Evolutionary conservation across 495 filamentous ascomycete genomes (phyloP), one percentile per base, ranked within the genome.

Genomic region (Aspergillus ostianus): DNA sequence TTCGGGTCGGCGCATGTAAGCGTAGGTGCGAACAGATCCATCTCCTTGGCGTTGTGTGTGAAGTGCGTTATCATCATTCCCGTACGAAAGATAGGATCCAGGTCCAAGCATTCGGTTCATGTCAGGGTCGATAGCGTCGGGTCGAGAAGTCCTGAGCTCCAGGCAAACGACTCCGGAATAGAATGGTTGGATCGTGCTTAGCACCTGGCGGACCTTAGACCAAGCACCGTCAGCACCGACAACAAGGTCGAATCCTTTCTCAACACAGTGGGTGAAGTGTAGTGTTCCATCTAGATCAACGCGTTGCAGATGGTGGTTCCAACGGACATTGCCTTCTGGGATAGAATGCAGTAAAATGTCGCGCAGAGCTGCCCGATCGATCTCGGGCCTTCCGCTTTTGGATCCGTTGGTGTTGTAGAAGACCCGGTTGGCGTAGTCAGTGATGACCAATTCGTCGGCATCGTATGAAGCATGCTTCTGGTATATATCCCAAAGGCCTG

Each of bases 221-320:
- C 85, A 87, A 15, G 84, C 83, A 9, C 86, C 86, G 58, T 88
- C 86, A 4, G 85, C 84, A 12, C 86, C 85, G 36, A 88, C 74
- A 0, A 88, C 73, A 0, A 87, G 68, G 64, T 87, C 82, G 58
- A 80, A 82, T 0, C 45, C 56, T 18, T 23, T 49, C 47, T 51
- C 57, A 46, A 67, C 72, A 47, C 47, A 17, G 12, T 51, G 6
- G 9, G n/a, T 7, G 23, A 57, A 57, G 15, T 46, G 44, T 15
- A 57, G 12, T 6, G 13, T 49, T 10, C 46, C 23, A 20, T 51
- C 19, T 2, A 9, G 7, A n/a, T 49, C 49, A 4, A 53, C 59
- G 9, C 36, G 41, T 21, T 62, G 21, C 23, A 83, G 56, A 55
- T 77, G 79, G 52, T 74, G 68, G n/a, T 58, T 67, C 80, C 82